Evolutionary conservation across 1,284 basidiomycete genomes (phyloP), one percentile per base, ranked within the genome.

Genomic region (Cutaneotrichosporon sp.): DNA sequence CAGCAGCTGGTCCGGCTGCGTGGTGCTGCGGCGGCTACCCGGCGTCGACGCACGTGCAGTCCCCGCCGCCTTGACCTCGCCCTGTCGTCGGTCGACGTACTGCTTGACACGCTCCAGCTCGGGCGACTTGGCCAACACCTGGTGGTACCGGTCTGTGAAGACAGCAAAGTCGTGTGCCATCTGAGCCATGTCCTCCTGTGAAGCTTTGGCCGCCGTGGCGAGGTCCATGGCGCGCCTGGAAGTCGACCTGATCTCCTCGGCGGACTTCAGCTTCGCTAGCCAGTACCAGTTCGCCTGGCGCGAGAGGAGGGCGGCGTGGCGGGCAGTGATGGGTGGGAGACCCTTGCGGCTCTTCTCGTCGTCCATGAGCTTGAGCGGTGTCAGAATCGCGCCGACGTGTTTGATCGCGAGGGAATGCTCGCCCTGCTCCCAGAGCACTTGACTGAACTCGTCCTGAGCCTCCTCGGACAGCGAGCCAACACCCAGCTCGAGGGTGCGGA

Each of bases 141-240:
- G 85, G 70, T 92, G 93, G 69, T 98, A 93, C 8, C 85, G 83
- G 72, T 97, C 92, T 0, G 94, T 89, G 72, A 98, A 98, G 24
- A 85, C 82, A 0, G 95, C 95, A 74, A 87, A 97, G 67, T 90
- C 85, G 68, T 90, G 87, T 69, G 85, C 91, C 31, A 98, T 83
- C n/a, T 83, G 81, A 9, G 88, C 87, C 50, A 83, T 83, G 14
- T 83, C 79, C 10, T 71, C 62, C 0, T 46, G 11, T 4, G 54
- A 29, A 16, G 66, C 56, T 16, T 58, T 63, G 24, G 52, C 45
- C 7, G 36, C 58, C 24, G 57, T 50, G 13, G 66, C 66, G 2
- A 67, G 46, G 2, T 25, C 54, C 33, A 56, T 62, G 0, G 73
- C 69, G 13, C 66, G 43, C 13, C 70, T 80, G 72, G 97, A 97